These are phyloP conservation scores for Suillus ampliporus DNA, from an alignment of 768 basidiomycete genomes.

Conservation along the genomic window DNA sequence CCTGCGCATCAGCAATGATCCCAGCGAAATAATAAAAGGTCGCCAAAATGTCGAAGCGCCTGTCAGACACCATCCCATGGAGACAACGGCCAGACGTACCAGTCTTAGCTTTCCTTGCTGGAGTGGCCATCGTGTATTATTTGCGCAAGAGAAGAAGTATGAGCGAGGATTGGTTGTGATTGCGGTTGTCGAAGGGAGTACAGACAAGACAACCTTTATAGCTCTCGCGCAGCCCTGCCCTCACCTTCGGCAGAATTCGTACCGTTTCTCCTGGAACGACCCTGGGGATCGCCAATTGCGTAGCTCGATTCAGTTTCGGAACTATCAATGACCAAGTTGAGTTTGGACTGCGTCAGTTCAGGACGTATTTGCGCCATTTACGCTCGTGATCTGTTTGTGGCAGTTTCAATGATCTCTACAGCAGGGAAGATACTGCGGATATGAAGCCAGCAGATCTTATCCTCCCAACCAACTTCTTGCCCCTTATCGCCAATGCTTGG, in stretches of 20 bases:
- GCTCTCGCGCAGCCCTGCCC: slow-evolving; percentile 31
- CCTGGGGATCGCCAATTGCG: slow-evolving; percentile 1
- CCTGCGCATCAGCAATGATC: slow-evolving; percentile 14
- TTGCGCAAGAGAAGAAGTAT: slow-evolving; percentile 2
- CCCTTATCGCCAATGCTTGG: slow-evolving; percentile 37
- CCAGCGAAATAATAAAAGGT: not conserved
- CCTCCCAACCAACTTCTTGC: slow-evolving; percentile 21
- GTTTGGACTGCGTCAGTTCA: slow-evolving; percentile 12
- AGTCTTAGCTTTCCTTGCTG: slow-evolving; percentile 32
- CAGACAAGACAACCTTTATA: slow-evolving; percentile 28
- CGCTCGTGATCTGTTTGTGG: slow-evolving; percentile 10
- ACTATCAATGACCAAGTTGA: slow-evolving; percentile 2
- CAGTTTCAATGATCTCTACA: slow-evolving; percentile 8
- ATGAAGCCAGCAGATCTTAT: slow-evolving; percentile 23
- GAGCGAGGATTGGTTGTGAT: slow-evolving; percentile 9
- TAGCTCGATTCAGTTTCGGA: not conserved
- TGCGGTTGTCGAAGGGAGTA: not conserved
- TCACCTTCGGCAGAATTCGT: slow-evolving; percentile 28
- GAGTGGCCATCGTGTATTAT: slow-evolving; percentile 25
- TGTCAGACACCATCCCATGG: not conserved
- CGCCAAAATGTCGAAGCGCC: not conserved
- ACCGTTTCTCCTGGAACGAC: slow-evolving; percentile 19
- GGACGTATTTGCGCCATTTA: slow-evolving; percentile 11
- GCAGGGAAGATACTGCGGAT: slow-evolving; percentile 25
- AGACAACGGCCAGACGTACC: slow-evolving; percentile 25